These are phyloP conservation scores for Skeletonema tropicum DNA, from an alignment of 108 stramenopile genomes.

Conservation along the genomic window DNA sequence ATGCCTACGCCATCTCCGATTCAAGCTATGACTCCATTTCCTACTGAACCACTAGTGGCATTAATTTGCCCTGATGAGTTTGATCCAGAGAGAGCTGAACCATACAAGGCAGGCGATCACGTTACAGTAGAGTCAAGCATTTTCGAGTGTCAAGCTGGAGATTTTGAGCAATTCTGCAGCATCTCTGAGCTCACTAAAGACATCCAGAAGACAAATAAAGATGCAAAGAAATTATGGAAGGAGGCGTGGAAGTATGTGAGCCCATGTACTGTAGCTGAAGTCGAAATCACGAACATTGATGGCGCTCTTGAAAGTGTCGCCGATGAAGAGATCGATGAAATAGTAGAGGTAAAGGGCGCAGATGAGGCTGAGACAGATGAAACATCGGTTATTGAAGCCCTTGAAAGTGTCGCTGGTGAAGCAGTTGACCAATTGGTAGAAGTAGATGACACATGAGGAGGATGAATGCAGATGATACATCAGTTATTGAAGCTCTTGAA, in stretches of 20 bases:
- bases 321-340: background rate
- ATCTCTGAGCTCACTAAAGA: background rate
- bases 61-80: background rate
- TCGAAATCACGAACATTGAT: background rate
- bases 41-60: background rate
- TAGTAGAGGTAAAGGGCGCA: background rate
- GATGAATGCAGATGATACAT: background rate
- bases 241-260: conserved; percentile 2
- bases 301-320: background rate
- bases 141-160: background rate
- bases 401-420: background rate
- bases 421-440: background rate
- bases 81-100: background rate
- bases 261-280: background rate
- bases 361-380: background rate
- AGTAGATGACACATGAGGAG: background rate
- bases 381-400: background rate
- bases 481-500: background rate
- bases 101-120: background rate
- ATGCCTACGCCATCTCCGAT: background rate
- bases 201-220: background rate
- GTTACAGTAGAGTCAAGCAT: conserved; percentile 1
- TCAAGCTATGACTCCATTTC: background rate
- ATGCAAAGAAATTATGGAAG: conserved; percentile 8
- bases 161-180: background rate